Base-by-base conservation (phyloP, 345 rosid genomes). In the Microthlaspi erraticum region DNA sequence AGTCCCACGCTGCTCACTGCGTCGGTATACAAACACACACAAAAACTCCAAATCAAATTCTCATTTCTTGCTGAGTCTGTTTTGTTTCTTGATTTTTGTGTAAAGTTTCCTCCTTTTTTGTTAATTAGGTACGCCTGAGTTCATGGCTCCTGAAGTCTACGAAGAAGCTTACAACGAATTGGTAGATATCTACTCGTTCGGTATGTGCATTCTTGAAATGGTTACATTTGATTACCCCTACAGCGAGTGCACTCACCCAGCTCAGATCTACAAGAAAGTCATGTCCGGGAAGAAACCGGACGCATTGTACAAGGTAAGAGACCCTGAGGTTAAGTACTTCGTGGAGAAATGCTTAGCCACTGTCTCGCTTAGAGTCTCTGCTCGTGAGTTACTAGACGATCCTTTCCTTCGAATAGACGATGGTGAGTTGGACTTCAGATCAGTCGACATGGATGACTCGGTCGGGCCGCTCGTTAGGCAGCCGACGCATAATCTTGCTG, bases 251-350 rank as follows among this genome's bases (percentile, higher is more conserved):
- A 82, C 79, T 39, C 90, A 92, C 68, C 91, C 98, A 64, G 99
- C 97, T 61, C 99, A 95, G 80, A 95, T 95, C 79, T 95, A 92
- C 87, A 95, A 92, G 87, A 95, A 95, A 92, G 99, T 95, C 46
- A 80, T 85, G 50, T 88, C 99, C 20, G 99, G 99, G 4, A 95
- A 82, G 85, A 95, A 85, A 78, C 99, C 99, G 8, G 92, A 89
- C 84, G 90, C 99, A 78, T 78, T 95, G 71, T 92, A 86, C 81
- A 87, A 77, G 83, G 94, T 95, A 78, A 82, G 80, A 74, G 96
- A 95, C 70, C 94, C 94, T 0, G 98, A 95, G 81, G 99, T 92
- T 23, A 84, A 86, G 43, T 82, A 63, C 39, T 92, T 95, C 71
- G 83, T 95, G 8, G 98, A 90, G 77, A 95, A 95, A 83, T 95